A percentile compares a stretch with the other conserved stretches of the same genome.
Conservation (phyloP, 2,329 filamentous ascomycete species). For the Cercospora janseana region DNA sequence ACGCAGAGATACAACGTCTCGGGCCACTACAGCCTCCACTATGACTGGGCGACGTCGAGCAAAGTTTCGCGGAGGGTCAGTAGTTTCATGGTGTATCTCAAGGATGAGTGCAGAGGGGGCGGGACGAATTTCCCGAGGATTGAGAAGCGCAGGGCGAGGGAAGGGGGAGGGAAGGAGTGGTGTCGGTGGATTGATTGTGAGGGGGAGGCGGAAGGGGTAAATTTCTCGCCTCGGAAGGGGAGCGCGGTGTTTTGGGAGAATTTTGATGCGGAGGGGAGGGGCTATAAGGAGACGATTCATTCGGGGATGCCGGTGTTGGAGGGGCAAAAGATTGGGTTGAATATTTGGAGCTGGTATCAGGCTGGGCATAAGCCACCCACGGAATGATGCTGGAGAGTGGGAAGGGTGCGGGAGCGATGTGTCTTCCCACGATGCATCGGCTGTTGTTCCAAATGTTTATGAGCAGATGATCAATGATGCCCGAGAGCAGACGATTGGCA, state of each 20-base stretch:
- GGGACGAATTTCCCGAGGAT: constrained; percentile 61
- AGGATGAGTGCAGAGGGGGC: constrained; percentile 54
- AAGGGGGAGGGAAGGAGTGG: constrained; percentile 44
- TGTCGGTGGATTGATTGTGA: constrained; percentile 58
- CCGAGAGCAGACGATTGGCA: too few species aligned
- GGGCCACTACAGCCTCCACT: constrained; percentile 60
- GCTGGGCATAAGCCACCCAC: constrained; percentile 21
- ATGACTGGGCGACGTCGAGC: constrained; percentile 53
- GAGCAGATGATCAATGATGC: too few species aligned
- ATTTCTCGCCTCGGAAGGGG: constrained; percentile 57
- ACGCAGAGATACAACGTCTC: constrained; percentile 58
- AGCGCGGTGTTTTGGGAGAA: constrained; percentile 65
- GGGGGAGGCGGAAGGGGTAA: constrained; percentile 45
- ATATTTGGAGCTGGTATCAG: constrained; percentile 65
- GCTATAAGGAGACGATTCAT: constrained; percentile 61
- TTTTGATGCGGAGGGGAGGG: constrained; percentile 54
- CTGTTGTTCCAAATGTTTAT: background rate
- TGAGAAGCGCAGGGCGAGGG: constrained; percentile 40
- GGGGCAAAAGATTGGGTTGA: constrained; percentile 60
- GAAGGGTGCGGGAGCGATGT: background rate
- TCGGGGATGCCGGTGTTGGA: constrained; percentile 57
- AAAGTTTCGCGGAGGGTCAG: constrained; percentile 45
- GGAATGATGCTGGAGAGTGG: background rate
- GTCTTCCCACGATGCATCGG: background rate
- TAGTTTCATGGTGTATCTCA: constrained; percentile 63